Evolutionary conservation across 805 yeast genomes (phyloP).

Genomic region (Suhomyces faveliae): DNA sequence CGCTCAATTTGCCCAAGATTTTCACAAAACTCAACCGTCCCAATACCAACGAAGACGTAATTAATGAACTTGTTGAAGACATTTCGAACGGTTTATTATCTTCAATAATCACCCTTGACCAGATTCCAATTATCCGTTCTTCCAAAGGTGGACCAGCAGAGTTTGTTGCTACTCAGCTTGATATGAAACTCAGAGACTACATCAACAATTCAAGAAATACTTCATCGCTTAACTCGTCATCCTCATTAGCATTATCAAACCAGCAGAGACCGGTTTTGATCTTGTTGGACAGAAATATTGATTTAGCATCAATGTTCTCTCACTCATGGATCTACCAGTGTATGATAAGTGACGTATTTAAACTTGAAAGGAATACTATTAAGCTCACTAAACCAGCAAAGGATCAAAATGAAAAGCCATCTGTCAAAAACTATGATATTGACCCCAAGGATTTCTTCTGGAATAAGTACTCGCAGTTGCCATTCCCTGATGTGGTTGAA

Average conservation of each 20-base stretch:
- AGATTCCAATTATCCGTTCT: constrained; percentile 87
- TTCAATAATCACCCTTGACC: constrained; percentile 70
- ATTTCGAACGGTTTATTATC: constrained; percentile 83
- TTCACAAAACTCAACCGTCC: constrained; percentile 73
- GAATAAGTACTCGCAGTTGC: constrained; percentile 77
- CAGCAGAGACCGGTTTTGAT: constrained; percentile 73
- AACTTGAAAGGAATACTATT: constrained; percentile 78
- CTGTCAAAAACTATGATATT: constrained; percentile 70
- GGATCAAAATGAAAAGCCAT: constrained; percentile 25
- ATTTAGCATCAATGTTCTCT: constrained; percentile 88
- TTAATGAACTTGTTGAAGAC: constrained; percentile 62
- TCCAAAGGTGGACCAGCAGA: constrained; percentile 96
- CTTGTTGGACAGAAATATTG: constrained; percentile 83
- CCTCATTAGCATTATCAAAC: constrained; percentile 7
- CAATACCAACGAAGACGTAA: constrained; percentile 67
- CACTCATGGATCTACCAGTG: constrained; percentile 99
- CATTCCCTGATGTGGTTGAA: constrained; percentile 99
- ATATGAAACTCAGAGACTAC: constrained; percentile 79
- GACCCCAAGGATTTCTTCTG: constrained; percentile 95
- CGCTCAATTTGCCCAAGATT: constrained; percentile 64
- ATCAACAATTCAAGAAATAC: constrained; percentile 60
- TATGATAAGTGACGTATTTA: constrained; percentile 89
- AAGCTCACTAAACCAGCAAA: constrained; percentile 45
- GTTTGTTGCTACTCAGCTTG: constrained; percentile 83
- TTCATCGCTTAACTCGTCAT: constrained; percentile 16